These are phyloP conservation scores for Ceratocystis huliohia DNA, from an alignment of 2,329 filamentous ascomycete species.

Conservation along the genomic window DNA sequence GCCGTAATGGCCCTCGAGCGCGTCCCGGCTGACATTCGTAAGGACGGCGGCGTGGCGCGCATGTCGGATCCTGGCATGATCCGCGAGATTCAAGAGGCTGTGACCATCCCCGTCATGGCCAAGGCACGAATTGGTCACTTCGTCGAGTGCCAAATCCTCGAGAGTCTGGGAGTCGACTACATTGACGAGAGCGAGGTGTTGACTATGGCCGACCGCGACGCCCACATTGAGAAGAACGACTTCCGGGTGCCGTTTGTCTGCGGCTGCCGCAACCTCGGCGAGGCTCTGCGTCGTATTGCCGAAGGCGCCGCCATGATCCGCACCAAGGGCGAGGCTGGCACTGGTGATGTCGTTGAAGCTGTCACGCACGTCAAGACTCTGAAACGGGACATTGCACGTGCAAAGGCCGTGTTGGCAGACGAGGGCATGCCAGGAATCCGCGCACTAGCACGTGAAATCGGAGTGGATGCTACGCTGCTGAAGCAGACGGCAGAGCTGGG, in stretches of 20 bases:
- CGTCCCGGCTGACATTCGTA: constrained; percentile 90
- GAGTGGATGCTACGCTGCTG: constrained; percentile 63
- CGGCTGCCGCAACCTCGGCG: constrained; percentile 85
- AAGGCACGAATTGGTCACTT: constrained; percentile 97
- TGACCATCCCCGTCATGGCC: constrained; percentile 98
- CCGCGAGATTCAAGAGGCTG: constrained; percentile 83
- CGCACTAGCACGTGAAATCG: constrained; percentile 68
- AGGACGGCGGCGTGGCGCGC: constrained; percentile 81
- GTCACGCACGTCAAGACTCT: constrained; percentile 93
- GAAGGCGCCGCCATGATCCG: constrained; percentile 98
- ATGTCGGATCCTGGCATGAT: constrained; percentile 96
- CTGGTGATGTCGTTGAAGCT: constrained; percentile 91
- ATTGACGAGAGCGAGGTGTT: constrained; percentile 97
- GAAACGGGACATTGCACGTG: constrained; percentile 65
- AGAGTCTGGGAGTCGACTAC: constrained; percentile 90
- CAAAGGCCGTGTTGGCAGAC: constrained; percentile 56
- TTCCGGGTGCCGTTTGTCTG: constrained; percentile 89
- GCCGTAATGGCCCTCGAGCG: constrained; percentile 98
- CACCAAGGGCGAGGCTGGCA: constrained; percentile 96
- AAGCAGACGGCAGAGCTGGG: constrained; percentile 79
- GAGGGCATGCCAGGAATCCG: constrained; percentile 44
- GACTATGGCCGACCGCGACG: constrained; percentile 78
- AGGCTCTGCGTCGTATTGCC: constrained; percentile 77
- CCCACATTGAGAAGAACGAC: constrained; percentile 79
- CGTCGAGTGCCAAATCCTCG: constrained; percentile 96